Evolutionary conservation across 345 rosid genomes (phyloP).

Genomic region (Hirschfeldia incana): DNA sequence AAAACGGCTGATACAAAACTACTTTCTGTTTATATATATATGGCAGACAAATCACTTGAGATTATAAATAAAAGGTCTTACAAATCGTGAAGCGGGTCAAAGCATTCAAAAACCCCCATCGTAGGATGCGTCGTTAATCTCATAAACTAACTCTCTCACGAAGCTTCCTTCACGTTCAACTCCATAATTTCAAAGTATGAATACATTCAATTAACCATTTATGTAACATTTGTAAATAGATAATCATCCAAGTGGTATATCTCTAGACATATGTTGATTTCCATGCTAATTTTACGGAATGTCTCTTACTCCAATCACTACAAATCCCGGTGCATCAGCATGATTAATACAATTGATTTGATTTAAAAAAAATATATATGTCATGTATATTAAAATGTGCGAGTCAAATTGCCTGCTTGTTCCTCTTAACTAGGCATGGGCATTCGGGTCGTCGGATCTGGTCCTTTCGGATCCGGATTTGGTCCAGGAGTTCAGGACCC

Average conservation of each 20-base stretch:
- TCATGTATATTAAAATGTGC: neutral
- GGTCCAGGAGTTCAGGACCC: too few species aligned
- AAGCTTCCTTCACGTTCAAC: slow-evolving; percentile 30
- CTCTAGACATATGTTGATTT: neutral
- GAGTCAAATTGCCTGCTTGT: neutral
- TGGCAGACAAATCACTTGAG: slow-evolving; percentile 31
- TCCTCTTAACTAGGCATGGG: neutral
- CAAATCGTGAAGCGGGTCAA: slow-evolving; percentile 23
- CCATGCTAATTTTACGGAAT: slow-evolving; percentile 31
- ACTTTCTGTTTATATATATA: neutral
- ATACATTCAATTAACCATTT: slow-evolving; percentile 25
- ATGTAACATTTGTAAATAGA: slow-evolving; percentile 17
- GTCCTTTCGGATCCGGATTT: too few species aligned
- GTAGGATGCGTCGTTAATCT: slow-evolving; percentile 13
- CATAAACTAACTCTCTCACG: slow-evolving; percentile 19
- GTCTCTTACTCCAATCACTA: slow-evolving; percentile 28
- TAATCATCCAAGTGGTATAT: slow-evolving; percentile 14
- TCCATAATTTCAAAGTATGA: neutral
- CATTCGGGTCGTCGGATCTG: too few species aligned
- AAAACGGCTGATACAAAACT: too few species aligned
- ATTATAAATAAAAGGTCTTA: slow-evolving; percentile 5
- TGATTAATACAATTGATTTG: neutral
- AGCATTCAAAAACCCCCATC: slow-evolving; percentile 1
- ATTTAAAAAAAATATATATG: neutral
- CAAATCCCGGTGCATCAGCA: slow-evolving; percentile 48